Evolutionary conservation across 2,329 filamentous ascomycete genomes (phyloP), one percentile per base, ranked within the genome.

Genomic region (Ceratocystis alfenasii): DNA sequence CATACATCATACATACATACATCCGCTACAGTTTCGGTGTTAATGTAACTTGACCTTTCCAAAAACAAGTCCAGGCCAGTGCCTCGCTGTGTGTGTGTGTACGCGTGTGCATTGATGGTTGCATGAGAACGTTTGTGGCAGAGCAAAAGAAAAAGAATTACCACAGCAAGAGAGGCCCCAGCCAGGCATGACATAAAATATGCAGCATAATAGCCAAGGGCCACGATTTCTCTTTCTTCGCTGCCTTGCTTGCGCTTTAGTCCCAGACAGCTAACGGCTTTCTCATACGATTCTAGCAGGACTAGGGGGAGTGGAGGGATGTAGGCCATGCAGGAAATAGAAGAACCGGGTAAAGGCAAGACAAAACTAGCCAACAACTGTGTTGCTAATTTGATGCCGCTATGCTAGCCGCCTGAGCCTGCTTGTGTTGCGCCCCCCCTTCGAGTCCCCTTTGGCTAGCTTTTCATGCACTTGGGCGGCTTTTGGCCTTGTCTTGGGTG

Each of bases 201-300:
- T 25, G 20, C 22, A 50, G n/a, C 17, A 20, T 50, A 20, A 50
- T 10, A 12, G 36, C 36, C 36, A 36, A 36, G 36, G 2, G 8
- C 10, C 36, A 36, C 10, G 30, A 33, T 33, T 8, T 48, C 45
- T 48, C n/a, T n/a, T 20, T 48, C 4, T 50, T 50, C 5, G 1
- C 30, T 30, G 6, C 30, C 30, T 30, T 30, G 30, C 30, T 30
- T 30, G 30, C 7, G 30, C 30, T 30, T 30, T 63, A 57, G 53
- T 62, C 57, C 57, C 65, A 36, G 36, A 62, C 22, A 25, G 36
- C 17, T 22, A 62, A 25, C n/a, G 60, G 12, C 60, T 55, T 22
- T 55, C 50, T 55, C 50, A 55, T 55, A 55, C 50, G 50, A 55
- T 48, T 41, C 36, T 44, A 22, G 60, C 60, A 62, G 20, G 20